Base-by-base conservation (phyloP, 2,329 filamentous ascomycete genomes). In the Canariomyces notabilis region DNA sequence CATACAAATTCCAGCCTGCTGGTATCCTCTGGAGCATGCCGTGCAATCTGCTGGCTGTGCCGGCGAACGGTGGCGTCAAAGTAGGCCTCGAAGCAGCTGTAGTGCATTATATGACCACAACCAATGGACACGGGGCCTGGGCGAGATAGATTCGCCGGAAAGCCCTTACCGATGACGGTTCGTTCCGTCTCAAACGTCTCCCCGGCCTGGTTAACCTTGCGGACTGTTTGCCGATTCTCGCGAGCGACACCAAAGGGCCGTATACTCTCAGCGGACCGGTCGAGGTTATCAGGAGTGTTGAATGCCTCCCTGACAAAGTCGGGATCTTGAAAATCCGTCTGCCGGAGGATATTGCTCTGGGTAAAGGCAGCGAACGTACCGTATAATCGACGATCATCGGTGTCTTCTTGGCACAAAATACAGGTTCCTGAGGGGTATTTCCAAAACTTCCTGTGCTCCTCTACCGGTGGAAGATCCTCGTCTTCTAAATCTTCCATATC, bases 91-190 rank as follows among this genome's bases (percentile, higher is more conserved):
- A 98, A 98, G 67, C 93, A 98, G 56, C 80, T 82, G 64, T 87
- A 97, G 65, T 98, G 93, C 93, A 98, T 98, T 60, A 98, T 94
- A 64, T 98, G 93, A 2, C 93, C 93, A 65, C 93, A 98, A 8
- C 91, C 89, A 29, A 87, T 87, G 9, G 90, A 87, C 2, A 97
- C 85, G 0, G 91, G 87, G 0, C 90, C 93, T 15, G 79, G 73
- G 21, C 77, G 74, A 26, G 81, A 81, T 33, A 81, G 74, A 8
- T 76, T 72, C 6, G 82, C 74, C 2, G 88, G 85, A 60, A 95
- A 98, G 0, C 93, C 93, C 65, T 90, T 94, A 23, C 91, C 90
- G 38, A 98, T 78, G 5, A 83, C 83, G 66, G 95, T 86, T 39
- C 86, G 80, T 63, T 94, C 89, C 4, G 80, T 78, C 29, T 80